Percentiles rank a stretch among this genome's conserved stretches.
Evolutionary conservation across 306 rosid genomes (phyloP).

Genomic region (Acacia melanoxylon): DNA sequence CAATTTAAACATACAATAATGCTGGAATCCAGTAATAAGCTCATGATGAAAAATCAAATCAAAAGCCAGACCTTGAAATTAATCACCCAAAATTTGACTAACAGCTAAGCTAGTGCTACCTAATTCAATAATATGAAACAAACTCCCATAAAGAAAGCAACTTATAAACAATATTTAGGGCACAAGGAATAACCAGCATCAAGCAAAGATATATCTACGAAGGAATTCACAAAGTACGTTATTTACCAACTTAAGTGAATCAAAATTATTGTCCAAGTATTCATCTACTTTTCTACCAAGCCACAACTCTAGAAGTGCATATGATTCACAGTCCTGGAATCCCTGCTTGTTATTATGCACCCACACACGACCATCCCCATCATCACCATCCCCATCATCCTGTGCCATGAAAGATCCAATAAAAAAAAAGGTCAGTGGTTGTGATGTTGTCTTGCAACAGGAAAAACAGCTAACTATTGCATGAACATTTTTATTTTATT

Average conservation of each 20-base stretch:
- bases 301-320: constrained; percentile 54
- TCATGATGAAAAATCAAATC: background rate
- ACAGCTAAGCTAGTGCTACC: background rate
- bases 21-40: background rate
- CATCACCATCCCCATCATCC: constrained; percentile 49
- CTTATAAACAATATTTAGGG: constrained; percentile 6
- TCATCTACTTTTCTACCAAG: constrained; percentile 44
- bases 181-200: constrained; percentile 15
- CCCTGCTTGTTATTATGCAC: constrained; percentile 69
- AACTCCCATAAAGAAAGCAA: background rate
- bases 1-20: background rate
- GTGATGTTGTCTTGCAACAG: background rate
- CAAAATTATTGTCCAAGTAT: constrained; percentile 53
- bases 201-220: background rate
- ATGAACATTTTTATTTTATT: background rate
- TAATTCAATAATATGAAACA: constrained; percentile 18
- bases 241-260: constrained; percentile 48
- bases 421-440: constrained; percentile 18
- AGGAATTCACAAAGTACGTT: constrained; percentile 11
- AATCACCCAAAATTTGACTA: constrained; percentile 11
- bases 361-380: constrained; percentile 46
- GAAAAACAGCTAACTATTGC: background rate
- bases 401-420: constrained; percentile 22
- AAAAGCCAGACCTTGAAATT: constrained; percentile 1
- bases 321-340: constrained; percentile 57